phyloP scores from a whole-genome alignment of 208 protist species.

The Leishmania amazonensis region DNA sequence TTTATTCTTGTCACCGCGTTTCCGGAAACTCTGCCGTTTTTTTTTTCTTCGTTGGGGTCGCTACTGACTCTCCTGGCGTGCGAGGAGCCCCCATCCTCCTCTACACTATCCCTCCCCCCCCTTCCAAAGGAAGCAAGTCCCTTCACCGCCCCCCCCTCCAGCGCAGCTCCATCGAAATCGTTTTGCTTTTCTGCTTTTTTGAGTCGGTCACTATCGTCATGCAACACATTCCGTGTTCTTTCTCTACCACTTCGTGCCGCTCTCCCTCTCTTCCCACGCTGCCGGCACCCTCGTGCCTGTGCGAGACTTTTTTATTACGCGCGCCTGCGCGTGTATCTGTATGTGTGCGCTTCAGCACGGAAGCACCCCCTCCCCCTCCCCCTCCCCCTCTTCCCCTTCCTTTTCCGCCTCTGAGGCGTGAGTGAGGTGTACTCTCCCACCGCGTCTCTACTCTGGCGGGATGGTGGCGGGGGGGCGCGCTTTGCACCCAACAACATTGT shows the following conservation, averaged over 20 bases:
- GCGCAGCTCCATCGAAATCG: neutral
- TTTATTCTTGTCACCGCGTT: neutral
- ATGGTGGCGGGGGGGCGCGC: too few species aligned
- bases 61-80: neutral
- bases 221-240: neutral
- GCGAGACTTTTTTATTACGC: neutral
- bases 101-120: too few species aligned
- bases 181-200: neutral
- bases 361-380: neutral
- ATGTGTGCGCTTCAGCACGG: neutral
- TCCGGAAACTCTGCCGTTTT: neutral
- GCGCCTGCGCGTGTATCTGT: neutral
- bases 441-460: too few species aligned
- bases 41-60: neutral
- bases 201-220: neutral
- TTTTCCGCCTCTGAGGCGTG: too few species aligned
- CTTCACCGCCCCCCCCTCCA: neutral
- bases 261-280: neutral
- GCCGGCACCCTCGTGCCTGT: neutral
- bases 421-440: too few species aligned
- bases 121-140: neutral
- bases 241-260: neutral
- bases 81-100: neutral
- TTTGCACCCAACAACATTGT: too few species aligned
- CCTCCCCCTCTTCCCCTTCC: neutral